phyloP scores from a whole-genome alignment of 2,329 filamentous ascomycete species.

The Phymatotrichopsis omnivora region DNA sequence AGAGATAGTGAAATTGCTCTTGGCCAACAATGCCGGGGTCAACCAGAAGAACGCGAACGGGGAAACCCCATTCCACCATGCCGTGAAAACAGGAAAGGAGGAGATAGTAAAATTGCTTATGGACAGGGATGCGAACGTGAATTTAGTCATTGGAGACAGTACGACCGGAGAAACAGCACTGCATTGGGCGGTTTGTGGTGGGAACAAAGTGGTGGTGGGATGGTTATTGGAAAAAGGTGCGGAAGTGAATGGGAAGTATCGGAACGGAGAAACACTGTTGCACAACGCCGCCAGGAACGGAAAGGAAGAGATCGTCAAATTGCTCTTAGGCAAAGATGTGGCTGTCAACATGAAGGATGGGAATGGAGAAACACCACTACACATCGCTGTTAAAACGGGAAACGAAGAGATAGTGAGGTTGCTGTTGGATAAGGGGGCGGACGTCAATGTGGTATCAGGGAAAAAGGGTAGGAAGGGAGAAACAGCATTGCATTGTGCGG shows the following conservation, averaged over 20 bases:
- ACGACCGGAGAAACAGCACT: slow-evolving; percentile 15
- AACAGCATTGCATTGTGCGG: too few relatives aligned
- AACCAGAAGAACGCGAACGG: too few relatives aligned
- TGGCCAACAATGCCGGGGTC: too few relatives aligned
- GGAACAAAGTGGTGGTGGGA: slow-evolving; percentile 6
- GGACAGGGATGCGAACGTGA: too few relatives aligned
- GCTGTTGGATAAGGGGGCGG: too few relatives aligned
- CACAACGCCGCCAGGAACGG: slow-evolving; percentile 10
- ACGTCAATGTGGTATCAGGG: too few relatives aligned
- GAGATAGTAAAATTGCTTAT: too few relatives aligned
- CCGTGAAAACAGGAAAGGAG: too few relatives aligned
- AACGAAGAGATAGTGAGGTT: neutral
- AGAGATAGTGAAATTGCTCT: too few relatives aligned
- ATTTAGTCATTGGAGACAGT: too few relatives aligned
- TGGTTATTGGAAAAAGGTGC: slow-evolving; percentile 9
- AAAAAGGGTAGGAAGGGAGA: too few relatives aligned
- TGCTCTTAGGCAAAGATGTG: slow-evolving; percentile 7
- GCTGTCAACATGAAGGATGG: slow-evolving; percentile 6
- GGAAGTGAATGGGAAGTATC: slow-evolving; percentile 8
- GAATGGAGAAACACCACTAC: slow-evolving; percentile 15
- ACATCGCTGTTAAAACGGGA: slow-evolving; percentile 10
- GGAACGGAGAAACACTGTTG: slow-evolving; percentile 14
- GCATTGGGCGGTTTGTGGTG: slow-evolving; percentile 13
- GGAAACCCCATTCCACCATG: too few relatives aligned
- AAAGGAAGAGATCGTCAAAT: neutral